A percentile compares a stretch with the other conserved stretches of the same genome.
phyloP scores from a whole-genome alignment of 2,329 filamentous ascomycete species.

The Aspergillus ochraceoroseus region DNA sequence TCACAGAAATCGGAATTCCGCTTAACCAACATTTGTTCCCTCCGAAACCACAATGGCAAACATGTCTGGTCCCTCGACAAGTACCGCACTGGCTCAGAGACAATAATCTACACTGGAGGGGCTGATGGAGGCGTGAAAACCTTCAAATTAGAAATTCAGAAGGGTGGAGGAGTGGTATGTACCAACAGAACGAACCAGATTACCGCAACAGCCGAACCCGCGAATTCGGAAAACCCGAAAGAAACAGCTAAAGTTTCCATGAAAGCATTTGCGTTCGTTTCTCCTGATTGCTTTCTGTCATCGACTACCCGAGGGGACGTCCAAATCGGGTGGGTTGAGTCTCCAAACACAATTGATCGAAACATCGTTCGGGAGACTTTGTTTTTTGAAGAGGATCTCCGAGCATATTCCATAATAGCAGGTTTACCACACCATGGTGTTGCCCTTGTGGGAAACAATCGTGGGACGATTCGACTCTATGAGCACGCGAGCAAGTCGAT shows the following conservation, averaged over 20 bases:
- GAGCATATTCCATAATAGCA: slow-evolving; percentile 30
- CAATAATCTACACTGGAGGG: slow-evolving; percentile 67
- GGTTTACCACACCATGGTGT: slow-evolving; percentile 29
- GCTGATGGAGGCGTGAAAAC: slow-evolving; percentile 64
- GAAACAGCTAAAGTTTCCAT: slow-evolving; percentile 17
- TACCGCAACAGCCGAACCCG: neutral
- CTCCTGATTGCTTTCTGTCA: slow-evolving; percentile 32
- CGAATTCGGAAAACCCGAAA: slow-evolving; percentile 11
- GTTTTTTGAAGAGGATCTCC: slow-evolving; percentile 28
- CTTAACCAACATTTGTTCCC: slow-evolving; percentile 48
- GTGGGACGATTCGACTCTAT: slow-evolving; percentile 35
- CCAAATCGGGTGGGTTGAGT: slow-evolving; percentile 29
- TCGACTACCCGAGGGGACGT: slow-evolving; percentile 30
- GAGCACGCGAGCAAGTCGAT: slow-evolving; percentile 30
- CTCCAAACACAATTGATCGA: slow-evolving; percentile 6
- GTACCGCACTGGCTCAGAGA: slow-evolving; percentile 26
- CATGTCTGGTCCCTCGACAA: slow-evolving; percentile 76
- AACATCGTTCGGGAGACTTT: slow-evolving; percentile 25
- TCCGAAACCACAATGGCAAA: slow-evolving; percentile 72
- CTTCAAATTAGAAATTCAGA: slow-evolving; percentile 24
- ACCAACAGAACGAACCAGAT: slow-evolving; percentile 19
- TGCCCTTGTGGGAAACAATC: slow-evolving; percentile 34
- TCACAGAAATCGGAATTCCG: slow-evolving; percentile 18
- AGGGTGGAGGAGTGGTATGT: slow-evolving; percentile 12
- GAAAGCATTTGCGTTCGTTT: slow-evolving; percentile 35